Evolutionary conservation across 192 early-diverging fungal species (phyloP).

Genomic region (Coemansia sp.): DNA sequence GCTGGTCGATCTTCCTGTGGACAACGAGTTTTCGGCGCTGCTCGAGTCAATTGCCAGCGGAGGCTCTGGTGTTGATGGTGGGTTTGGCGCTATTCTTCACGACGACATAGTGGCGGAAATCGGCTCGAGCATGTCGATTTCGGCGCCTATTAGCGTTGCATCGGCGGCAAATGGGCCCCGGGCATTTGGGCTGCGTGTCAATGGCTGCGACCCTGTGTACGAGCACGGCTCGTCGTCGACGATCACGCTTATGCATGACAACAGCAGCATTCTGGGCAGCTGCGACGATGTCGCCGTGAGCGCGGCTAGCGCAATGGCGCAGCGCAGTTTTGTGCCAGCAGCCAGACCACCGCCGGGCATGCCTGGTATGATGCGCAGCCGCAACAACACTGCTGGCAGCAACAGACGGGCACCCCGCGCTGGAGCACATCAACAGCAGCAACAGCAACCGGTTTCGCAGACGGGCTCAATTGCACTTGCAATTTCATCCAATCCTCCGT

Average conservation of each 20-base stretch:
- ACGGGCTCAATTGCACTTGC: constrained; percentile 12
- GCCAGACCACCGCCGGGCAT: constrained; percentile 40
- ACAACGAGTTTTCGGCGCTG: constrained; percentile 51
- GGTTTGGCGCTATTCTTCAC: constrained; percentile 18
- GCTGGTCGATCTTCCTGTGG: constrained; percentile 31
- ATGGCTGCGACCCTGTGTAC: neutral
- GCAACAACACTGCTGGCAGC: neutral
- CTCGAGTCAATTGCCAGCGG: constrained; percentile 47
- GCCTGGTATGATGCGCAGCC: constrained; percentile 28
- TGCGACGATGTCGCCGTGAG: constrained; percentile 9
- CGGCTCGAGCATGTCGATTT: constrained; percentile 14
- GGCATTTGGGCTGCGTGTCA: constrained; percentile 15
- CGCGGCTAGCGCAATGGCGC: neutral
- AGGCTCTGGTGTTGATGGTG: constrained; percentile 18
- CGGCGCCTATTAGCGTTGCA: constrained; percentile 17
- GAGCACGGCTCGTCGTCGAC: constrained; percentile 51
- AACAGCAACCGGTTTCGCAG: neutral
- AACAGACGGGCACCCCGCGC: neutral
- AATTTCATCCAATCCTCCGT: constrained; percentile 41
- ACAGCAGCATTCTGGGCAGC: constrained; percentile 23
- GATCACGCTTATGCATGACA: constrained; percentile 49
- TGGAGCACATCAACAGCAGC: neutral
- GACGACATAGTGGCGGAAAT: constrained; percentile 25
- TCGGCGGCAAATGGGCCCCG: constrained; percentile 2
- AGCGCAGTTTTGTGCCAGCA: constrained; percentile 4